Conservation (phyloP, 805 yeast species). For the Candida manassasensis region DNA sequence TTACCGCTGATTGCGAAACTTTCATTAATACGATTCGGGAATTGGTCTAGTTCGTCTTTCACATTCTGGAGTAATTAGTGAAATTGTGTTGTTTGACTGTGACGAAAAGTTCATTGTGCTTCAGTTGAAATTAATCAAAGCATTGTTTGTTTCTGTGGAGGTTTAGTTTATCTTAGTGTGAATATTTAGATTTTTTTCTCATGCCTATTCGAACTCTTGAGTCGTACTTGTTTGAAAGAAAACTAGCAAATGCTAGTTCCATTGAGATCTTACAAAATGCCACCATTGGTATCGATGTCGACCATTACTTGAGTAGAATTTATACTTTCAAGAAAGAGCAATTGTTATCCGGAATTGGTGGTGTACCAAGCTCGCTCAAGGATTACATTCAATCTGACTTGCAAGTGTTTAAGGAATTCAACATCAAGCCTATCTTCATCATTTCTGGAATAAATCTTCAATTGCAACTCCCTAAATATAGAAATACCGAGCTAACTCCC, state of each 20-base stretch:
- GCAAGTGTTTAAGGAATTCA: slow-evolving; percentile 50
- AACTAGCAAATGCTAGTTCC: slow-evolving; percentile 55
- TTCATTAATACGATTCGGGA: too few species aligned
- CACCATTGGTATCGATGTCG: slow-evolving; percentile 78
- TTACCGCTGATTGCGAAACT: too few species aligned
- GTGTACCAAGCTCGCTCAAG: slow-evolving; percentile 63
- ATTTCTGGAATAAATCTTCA: slow-evolving; percentile 61
- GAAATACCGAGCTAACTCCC: slow-evolving; percentile 31
- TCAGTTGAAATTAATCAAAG: too few species aligned
- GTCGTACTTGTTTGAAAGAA: slow-evolving; percentile 62
- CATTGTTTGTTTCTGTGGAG: too few species aligned
- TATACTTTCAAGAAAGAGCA: slow-evolving; percentile 63
- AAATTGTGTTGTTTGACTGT: too few species aligned
- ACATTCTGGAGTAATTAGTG: too few species aligned
- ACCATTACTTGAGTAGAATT: slow-evolving; percentile 65
- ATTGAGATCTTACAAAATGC: slow-evolving; percentile 62
- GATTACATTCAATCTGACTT: slow-evolving; percentile 59
- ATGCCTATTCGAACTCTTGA: slow-evolving; percentile 57
- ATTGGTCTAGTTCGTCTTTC: too few species aligned
- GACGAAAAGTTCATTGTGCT: too few species aligned
- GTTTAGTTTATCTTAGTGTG: too few species aligned
- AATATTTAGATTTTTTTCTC: too few species aligned
- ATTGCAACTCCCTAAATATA: slow-evolving; percentile 28
- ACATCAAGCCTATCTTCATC: slow-evolving; percentile 76
- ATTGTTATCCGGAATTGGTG: slow-evolving; percentile 72